phyloP scores from a whole-genome alignment of 768 basidiomycete genomes.

The Xerocomus brunneocitrinus region DNA sequence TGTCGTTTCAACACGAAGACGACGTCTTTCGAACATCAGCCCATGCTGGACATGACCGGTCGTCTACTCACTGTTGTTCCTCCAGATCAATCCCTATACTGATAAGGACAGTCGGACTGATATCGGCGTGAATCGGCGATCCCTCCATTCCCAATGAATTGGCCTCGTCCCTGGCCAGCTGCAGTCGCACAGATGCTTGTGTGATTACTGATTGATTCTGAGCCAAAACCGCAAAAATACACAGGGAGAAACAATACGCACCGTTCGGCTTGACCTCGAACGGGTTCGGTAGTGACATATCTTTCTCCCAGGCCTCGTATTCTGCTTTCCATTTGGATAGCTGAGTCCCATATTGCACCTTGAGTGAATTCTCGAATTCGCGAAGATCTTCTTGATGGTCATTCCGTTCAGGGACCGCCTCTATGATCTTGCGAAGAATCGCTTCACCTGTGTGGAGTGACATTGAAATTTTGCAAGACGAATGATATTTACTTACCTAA shows the following conservation, averaged over 20 bases:
- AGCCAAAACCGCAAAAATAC: too few species aligned
- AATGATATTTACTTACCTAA: slow-evolving; percentile 21
- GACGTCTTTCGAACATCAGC: background rate
- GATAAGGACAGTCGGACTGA: slow-evolving; percentile 13
- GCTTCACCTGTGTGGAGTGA: background rate
- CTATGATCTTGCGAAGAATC: background rate
- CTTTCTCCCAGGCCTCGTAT: background rate
- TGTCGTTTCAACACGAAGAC: background rate
- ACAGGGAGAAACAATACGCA: background rate
- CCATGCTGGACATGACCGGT: background rate
- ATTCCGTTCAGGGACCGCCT: slow-evolving; percentile 4
- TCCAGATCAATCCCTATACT: slow-evolving; percentile 15
- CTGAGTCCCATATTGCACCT: background rate
- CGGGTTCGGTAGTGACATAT: too few species aligned
- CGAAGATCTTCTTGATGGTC: slow-evolving; percentile 5
- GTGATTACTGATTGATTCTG: background rate
- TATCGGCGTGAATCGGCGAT: slow-evolving; percentile 1
- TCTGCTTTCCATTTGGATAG: background rate
- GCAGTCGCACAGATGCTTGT: slow-evolving; percentile 8
- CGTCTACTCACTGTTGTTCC: slow-evolving; percentile 16
- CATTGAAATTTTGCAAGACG: background rate
- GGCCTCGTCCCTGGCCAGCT: slow-evolving; percentile 14
- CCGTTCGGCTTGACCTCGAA: too few species aligned
- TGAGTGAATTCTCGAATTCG: background rate
- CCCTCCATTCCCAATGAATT: background rate